Evolutionary conservation across 768 basidiomycete genomes (phyloP).

Genomic region (Obba rivulosa): DNA sequence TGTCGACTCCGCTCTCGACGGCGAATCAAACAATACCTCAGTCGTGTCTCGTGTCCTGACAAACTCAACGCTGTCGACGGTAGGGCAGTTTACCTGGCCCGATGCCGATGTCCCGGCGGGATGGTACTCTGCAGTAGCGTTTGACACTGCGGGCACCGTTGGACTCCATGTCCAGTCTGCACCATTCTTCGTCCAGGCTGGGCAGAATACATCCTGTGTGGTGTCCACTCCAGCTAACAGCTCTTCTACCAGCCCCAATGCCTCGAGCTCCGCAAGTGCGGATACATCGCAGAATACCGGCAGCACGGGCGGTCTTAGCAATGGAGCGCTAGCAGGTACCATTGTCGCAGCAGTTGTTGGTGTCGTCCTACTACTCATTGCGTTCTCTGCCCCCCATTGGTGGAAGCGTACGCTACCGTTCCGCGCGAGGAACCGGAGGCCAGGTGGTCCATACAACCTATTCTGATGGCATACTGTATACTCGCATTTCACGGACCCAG

Average conservation of each 20-base stretch:
- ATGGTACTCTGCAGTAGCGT: slow-evolving; percentile 26
- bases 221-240: not conserved
- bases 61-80: slow-evolving; percentile 18
- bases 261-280: slow-evolving; percentile 2
- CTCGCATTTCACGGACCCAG: not conserved
- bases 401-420: slow-evolving; percentile 13
- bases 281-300: not conserved
- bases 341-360: slow-evolving; percentile 22
- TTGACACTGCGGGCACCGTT: slow-evolving; percentile 13
- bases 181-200: slow-evolving; percentile 25
- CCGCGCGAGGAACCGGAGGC: slow-evolving; percentile 9
- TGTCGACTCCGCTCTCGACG: not conserved
- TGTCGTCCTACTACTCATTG: slow-evolving; percentile 17
- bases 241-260: slow-evolving; percentile 1
- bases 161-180: slow-evolving; percentile 20
- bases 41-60: slow-evolving; percentile 10
- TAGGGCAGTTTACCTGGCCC: slow-evolving; percentile 22
- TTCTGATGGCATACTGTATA: slow-evolving; percentile 7
- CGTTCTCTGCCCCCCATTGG: slow-evolving; percentile 20
- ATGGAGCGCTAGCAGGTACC: slow-evolving; percentile 19
- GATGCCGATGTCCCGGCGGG: slow-evolving; percentile 30
- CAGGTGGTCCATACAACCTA: slow-evolving; percentile 14
- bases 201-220: slow-evolving; percentile 15
- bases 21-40: too few species aligned
- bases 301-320: slow-evolving; percentile 7